Evolutionary conservation across 2,329 filamentous ascomycete species (phyloP).

Genomic region (Colletotrichum somersetense): DNA sequence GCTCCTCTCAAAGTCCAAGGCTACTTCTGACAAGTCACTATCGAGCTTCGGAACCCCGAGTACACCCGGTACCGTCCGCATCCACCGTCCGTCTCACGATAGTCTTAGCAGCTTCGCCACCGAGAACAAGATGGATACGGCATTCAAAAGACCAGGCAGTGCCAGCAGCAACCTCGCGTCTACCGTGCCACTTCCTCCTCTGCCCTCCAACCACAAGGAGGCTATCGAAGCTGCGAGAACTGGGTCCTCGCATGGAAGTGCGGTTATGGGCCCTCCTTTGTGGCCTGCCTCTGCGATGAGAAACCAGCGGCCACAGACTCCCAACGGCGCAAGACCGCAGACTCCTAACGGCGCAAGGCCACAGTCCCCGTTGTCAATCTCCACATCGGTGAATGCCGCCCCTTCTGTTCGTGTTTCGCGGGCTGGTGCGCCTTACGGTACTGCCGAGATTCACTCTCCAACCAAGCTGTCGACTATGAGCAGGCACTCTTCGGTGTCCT

Average conservation of each 20-base stretch:
- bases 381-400: constrained; percentile 66
- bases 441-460: constrained; percentile 62
- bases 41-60: constrained; percentile 56
- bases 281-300: constrained; percentile 80
- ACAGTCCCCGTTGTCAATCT: constrained; percentile 55
- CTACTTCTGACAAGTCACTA: constrained; percentile 52
- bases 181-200: constrained; percentile 70
- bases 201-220: constrained; percentile 86
- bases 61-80: constrained; percentile 57
- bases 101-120: constrained; percentile 58
- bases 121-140: constrained; percentile 34
- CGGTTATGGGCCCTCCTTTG: constrained; percentile 84
- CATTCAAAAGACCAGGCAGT: constrained; percentile 74
- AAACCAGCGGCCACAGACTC: constrained; percentile 70
- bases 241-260: constrained; percentile 61
- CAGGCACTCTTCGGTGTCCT: constrained; percentile 89
- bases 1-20: constrained; percentile 65
- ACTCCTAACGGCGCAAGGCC: constrained; percentile 69
- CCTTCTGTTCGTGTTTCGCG: constrained; percentile 67
- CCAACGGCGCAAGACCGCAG: constrained; percentile 67
- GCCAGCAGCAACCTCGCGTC: constrained; percentile 72
- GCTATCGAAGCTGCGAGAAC: constrained; percentile 84
- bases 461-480: constrained; percentile 57
- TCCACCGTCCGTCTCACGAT: constrained; percentile 61
- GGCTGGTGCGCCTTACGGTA: constrained; percentile 58